Base-by-base conservation (phyloP, 495 filamentous ascomycete species). In the Darksidea phi region DNA sequence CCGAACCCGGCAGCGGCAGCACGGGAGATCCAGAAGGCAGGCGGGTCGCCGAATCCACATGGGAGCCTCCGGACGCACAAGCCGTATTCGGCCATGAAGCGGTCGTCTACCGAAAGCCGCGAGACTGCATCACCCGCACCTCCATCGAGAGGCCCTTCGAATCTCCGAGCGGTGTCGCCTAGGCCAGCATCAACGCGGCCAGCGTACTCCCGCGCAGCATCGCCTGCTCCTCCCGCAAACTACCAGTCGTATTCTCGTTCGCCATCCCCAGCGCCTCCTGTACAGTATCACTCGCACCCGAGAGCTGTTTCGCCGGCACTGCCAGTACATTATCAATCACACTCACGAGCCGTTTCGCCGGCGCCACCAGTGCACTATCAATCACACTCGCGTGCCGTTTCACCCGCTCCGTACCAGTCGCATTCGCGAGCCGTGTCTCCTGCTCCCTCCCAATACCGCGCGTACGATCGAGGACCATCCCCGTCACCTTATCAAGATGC, bases 1-100 rank as follows among this genome's bases (percentile, higher is more conserved):
- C 74, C 76, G 24, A 68, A 74, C 46, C 68, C 66, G 5, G 63
- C 47, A 6, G 68, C 68, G 54, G 64, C 71, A 47, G 69, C 68
- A 41, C 66, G 70, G 15, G 72, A 77, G 25, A 73, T 75, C 48
- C 64, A 70, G 59, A 71, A 73, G 47, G 43, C 52, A 64, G 50
- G 61, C 10, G 61, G 64, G 42, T 60, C 64, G 37, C 63, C 66
- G 37, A 67, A 66, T 57, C 53, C 42, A 6, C 46, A 66, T 45
- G 71, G 71, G 34, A 74, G 74, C 42, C 57, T 75, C 21, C 42
- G 26, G 10, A 50, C 56, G 32, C 65, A 67, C 32, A 63, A 67
- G 32, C 74, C 74, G 26, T 77, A 73, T 57, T 72, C 75, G 34
- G 73, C 73, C n/a, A 77, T 77, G 75, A 77, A 76, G 67, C 60